phyloP scores from a whole-genome alignment of 1,139 yeast genomes.

The Blastobotrys raffinosifermentans region DNA sequence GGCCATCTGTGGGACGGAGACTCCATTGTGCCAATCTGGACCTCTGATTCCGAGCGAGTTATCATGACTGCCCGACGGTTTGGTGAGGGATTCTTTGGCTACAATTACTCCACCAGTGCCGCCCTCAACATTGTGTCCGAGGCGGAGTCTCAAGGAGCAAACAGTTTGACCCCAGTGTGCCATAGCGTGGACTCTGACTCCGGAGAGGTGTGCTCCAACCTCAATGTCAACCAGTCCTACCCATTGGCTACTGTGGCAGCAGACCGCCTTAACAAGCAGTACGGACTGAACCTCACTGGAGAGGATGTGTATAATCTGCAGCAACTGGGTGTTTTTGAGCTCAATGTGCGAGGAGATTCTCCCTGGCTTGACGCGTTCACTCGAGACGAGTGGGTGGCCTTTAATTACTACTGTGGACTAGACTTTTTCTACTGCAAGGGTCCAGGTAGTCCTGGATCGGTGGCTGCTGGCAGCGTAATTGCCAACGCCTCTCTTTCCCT shows the following conservation, averaged over 20 bases:
- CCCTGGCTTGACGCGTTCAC: constrained; percentile 51
- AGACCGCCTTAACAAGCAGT: constrained; percentile 33
- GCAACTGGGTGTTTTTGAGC: constrained; percentile 52
- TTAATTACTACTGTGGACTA: constrained; percentile 44
- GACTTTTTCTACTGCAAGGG: constrained; percentile 47
- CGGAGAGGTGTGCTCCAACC: background rate
- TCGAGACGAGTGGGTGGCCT: constrained; percentile 47
- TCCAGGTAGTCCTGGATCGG: constrained; percentile 45
- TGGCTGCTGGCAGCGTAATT: constrained; percentile 44
- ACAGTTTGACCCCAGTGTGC: constrained; percentile 36
- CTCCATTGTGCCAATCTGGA: constrained; percentile 34
- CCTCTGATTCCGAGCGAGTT: constrained; percentile 38
- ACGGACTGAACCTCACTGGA: constrained; percentile 40
- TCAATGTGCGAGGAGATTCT: constrained; percentile 49
- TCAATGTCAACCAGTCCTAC: constrained; percentile 9
- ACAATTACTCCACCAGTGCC: constrained; percentile 32
- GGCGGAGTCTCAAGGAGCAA: constrained; percentile 35
- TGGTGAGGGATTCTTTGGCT: constrained; percentile 39
- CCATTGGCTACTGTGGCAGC: constrained; percentile 37
- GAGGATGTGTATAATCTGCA: constrained; percentile 43
- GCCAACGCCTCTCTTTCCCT: constrained; percentile 46
- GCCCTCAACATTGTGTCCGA: constrained; percentile 38
- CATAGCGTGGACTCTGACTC: constrained; percentile 2
- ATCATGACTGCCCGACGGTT: constrained; percentile 37
- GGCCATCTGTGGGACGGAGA: constrained; percentile 34